Evolutionary conservation across 257 asterid species (phyloP).

Genomic region (Osmanthus fragrans): DNA sequence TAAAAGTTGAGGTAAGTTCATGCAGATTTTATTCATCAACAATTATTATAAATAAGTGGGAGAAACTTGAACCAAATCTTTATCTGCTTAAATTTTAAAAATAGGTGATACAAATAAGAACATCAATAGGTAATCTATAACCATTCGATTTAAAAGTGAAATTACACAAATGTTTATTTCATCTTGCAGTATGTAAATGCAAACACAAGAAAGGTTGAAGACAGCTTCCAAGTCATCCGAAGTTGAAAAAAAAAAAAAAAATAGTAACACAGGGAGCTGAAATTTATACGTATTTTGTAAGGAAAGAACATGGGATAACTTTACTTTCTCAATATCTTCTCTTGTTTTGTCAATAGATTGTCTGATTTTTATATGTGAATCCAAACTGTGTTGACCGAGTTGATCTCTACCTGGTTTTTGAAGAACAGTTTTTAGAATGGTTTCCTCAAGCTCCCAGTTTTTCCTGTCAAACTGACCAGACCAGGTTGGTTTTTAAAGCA

Average conservation of each 20-base stretch:
- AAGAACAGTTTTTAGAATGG: neutral
- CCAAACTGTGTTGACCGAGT: neutral
- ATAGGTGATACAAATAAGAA: neutral
- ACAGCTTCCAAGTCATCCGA: constrained; percentile 55
- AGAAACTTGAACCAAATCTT: neutral
- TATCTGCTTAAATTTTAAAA: neutral
- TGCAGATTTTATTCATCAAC: neutral
- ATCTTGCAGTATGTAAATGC: constrained; percentile 67
- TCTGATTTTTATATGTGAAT: neutral
- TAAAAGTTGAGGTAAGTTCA: constrained; percentile 59
- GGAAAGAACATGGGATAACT: neutral
- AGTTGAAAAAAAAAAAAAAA: constrained; percentile 4
- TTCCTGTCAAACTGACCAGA: neutral
- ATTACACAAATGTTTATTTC: neutral
- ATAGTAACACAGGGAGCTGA: neutral
- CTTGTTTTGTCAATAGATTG: neutral
- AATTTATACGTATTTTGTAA: neutral
- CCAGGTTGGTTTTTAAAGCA: neutral
- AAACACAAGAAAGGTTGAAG: constrained; percentile 47
- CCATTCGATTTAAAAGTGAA: neutral
- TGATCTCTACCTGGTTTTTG: neutral
- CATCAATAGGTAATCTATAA: neutral
- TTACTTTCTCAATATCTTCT: neutral
- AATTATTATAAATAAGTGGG: no score
- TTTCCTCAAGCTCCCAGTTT: neutral